A percentile compares a stretch with the other conserved stretches of the same genome.
phyloP scores from a whole-genome alignment of 306 rosid species.

The Rubus idaeus region DNA sequence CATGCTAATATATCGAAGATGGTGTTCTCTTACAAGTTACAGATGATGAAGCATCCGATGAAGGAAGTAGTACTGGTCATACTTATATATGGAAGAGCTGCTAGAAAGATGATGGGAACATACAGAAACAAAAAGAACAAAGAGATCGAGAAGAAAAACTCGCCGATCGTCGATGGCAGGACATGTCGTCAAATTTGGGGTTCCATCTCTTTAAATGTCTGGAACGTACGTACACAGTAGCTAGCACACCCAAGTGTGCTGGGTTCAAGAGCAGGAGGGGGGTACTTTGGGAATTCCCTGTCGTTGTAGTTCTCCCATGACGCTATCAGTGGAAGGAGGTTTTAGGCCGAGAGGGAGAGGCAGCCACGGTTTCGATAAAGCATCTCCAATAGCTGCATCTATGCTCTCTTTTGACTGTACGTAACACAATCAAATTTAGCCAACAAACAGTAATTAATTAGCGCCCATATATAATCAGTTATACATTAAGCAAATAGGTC shows the following conservation, averaged over 20 bases:
- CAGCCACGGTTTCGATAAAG: conserved; percentile 78
- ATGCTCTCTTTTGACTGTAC: conserved; percentile 84
- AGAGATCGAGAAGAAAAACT: conserved; percentile 12
- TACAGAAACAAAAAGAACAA: neutral
- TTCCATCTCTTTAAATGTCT: conserved; percentile 14
- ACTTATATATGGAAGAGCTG: neutral
- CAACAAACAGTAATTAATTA: too few relatives aligned
- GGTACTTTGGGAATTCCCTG: conserved; percentile 81
- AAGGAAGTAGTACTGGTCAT: neutral
- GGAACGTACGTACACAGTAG: neutral
- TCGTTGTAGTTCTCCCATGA: conserved; percentile 69
- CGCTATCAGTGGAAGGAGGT: conserved; percentile 72
- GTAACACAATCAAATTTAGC: too few relatives aligned
- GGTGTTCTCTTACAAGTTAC: neutral
- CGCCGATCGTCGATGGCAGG: conserved; percentile 25
- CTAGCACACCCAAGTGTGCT: neutral
- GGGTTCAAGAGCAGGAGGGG: conserved; percentile 51
- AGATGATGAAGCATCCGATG: neutral
- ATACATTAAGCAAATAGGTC: too few relatives aligned
- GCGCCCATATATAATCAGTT: too few relatives aligned
- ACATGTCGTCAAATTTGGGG: conserved; percentile 67
- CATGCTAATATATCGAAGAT: neutral
- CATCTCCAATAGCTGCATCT: conserved; percentile 87
- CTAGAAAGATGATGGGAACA: conserved; percentile 1
- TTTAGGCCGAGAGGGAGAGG: conserved; percentile 90